A percentile compares a stretch with the other conserved stretches of the same genome.
phyloP scores from a whole-genome alignment of 2,329 filamentous ascomycete genomes.

The Ceratocystis lukuohia region DNA sequence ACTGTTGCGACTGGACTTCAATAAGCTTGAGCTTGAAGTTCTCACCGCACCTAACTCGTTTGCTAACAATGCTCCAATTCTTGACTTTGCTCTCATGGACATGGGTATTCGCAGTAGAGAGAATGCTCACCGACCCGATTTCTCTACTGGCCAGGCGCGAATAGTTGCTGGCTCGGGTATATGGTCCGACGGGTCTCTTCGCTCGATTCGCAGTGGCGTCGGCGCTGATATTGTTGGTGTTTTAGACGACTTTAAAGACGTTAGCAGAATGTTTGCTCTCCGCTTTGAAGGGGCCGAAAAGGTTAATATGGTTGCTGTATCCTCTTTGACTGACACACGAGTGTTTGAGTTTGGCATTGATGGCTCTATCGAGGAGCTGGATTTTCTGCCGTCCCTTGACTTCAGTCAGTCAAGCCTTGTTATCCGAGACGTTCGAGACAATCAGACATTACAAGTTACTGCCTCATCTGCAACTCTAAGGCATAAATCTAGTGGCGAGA shows the following conservation, averaged over 20 bases:
- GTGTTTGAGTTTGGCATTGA: slow-evolving; percentile 61
- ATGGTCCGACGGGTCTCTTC: slow-evolving; percentile 72
- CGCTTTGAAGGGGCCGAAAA: slow-evolving; percentile 35
- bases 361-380: slow-evolving; percentile 76
- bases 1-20: slow-evolving; percentile 47
- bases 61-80: slow-evolving; percentile 71
- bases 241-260: slow-evolving; percentile 62
- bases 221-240: slow-evolving; percentile 78
- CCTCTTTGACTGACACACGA: slow-evolving; percentile 71
- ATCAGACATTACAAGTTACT: slow-evolving; percentile 67
- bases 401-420: slow-evolving; percentile 57
- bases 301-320: slow-evolving; percentile 62
- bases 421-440: slow-evolving; percentile 35
- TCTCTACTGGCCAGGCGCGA: slow-evolving; percentile 85
- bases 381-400: slow-evolving; percentile 56
- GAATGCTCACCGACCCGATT: slow-evolving; percentile 59
- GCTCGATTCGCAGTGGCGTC: slow-evolving; percentile 86
- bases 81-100: slow-evolving; percentile 94
- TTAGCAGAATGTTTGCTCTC: slow-evolving; percentile 60
- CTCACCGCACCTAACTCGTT: slow-evolving; percentile 52
- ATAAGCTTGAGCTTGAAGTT: slow-evolving; percentile 40
- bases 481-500: neutral
- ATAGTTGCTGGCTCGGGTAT: slow-evolving; percentile 89
- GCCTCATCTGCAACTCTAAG: slow-evolving; percentile 44
- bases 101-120: slow-evolving; percentile 61